phyloP scores from a whole-genome alignment of 768 basidiomycete genomes.

The Mycena maculata region DNA sequence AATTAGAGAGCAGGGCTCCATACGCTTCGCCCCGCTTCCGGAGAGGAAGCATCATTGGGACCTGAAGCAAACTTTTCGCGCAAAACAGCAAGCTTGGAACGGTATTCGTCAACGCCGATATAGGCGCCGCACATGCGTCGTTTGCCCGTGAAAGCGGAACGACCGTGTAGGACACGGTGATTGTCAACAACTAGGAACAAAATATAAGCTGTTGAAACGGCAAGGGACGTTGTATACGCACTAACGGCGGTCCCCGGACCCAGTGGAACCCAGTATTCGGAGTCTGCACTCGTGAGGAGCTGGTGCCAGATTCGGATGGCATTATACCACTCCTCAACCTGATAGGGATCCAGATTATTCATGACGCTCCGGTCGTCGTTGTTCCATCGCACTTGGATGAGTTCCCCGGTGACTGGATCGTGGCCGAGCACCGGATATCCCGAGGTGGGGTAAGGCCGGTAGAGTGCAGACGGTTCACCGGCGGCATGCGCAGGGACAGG shows the following conservation, averaged over 20 bases:
- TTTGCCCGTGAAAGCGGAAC: slow-evolving; percentile 89
- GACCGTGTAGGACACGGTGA: slow-evolving; percentile 92
- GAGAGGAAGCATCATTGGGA: slow-evolving; percentile 35
- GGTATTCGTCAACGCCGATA: slow-evolving; percentile 90
- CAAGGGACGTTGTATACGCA: slow-evolving; percentile 50
- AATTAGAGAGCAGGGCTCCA: slow-evolving; percentile 68
- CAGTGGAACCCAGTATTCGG: slow-evolving; percentile 94
- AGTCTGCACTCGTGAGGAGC: slow-evolving; percentile 80
- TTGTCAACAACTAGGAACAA: slow-evolving; percentile 83
- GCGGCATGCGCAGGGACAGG: slow-evolving; percentile 89
- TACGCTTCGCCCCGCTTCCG: slow-evolving; percentile 57
- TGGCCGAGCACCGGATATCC: slow-evolving; percentile 82
- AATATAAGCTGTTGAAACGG: not conserved
- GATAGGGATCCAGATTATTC: slow-evolving; percentile 62
- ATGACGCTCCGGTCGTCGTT: slow-evolving; percentile 93
- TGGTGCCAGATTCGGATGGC: slow-evolving; percentile 85
- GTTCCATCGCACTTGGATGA: slow-evolving; percentile 91
- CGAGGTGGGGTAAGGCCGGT: slow-evolving; percentile 64
- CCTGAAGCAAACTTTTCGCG: slow-evolving; percentile 62
- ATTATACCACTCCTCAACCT: slow-evolving; percentile 87
- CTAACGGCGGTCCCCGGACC: slow-evolving; percentile 87
- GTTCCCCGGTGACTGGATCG: slow-evolving; percentile 66
- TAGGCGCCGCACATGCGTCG: slow-evolving; percentile 97
- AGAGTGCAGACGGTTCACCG: slow-evolving; percentile 72
- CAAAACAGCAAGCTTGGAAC: slow-evolving; percentile 79